A percentile compares a stretch with the other conserved stretches of the same genome.
Conservation (phyloP, 2,329 filamentous ascomycete genomes). For the Alternaria viburni region DNA sequence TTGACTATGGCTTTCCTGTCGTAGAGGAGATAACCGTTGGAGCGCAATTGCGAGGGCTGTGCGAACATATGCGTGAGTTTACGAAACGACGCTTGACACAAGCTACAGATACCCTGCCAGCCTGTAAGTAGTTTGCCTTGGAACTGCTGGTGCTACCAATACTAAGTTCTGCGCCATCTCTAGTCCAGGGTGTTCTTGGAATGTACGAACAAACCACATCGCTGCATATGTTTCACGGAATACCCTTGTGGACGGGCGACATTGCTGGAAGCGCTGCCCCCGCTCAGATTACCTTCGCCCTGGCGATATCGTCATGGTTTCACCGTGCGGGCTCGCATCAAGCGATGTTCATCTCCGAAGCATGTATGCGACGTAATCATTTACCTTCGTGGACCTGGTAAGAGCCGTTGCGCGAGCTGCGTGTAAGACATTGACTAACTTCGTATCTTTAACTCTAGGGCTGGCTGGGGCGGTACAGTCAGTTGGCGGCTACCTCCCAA, state of each 20-base stretch:
- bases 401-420: neutral
- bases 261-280: conserved; percentile 3
- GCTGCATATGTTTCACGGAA: conserved; percentile 3
- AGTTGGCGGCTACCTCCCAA: conserved; percentile 18
- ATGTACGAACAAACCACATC: conserved; percentile 5
- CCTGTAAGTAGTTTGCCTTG: neutral
- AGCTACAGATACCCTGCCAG: conserved; percentile 7
- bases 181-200: neutral
- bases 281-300: conserved; percentile 11
- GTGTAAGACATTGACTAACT: neutral
- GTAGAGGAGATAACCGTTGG: neutral
- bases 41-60: conserved; percentile 9
- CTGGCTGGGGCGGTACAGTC: conserved; percentile 18
- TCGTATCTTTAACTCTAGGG: conserved; percentile 14
- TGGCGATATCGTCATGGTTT: conserved; percentile 17
- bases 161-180: neutral
- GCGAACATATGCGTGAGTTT: conserved; percentile 20
- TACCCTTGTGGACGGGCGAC: conserved; percentile 14
- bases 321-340: conserved; percentile 3
- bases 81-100: conserved; percentile 5
- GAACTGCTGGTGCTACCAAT: neutral
- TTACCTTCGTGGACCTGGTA: neutral
- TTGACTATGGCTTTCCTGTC: conserved; percentile 18
- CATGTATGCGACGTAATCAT: neutral
- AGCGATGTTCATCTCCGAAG: conserved; percentile 12